Evolutionary conservation across 495 filamentous ascomycete genomes (phyloP).

Genomic region (Aspergillus panamensis): DNA sequence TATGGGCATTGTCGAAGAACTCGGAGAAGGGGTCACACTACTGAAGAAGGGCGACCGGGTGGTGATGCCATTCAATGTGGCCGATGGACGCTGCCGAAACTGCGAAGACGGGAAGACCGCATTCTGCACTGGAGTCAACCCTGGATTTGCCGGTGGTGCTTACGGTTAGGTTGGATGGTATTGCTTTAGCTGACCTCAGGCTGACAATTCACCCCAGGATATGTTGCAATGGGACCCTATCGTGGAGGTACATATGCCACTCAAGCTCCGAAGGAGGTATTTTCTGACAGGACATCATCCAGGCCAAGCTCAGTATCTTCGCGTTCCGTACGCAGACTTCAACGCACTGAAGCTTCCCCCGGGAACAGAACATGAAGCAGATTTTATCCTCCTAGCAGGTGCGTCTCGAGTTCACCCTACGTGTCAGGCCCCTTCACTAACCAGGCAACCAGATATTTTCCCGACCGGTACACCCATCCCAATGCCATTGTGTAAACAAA

Average conservation of each 20-base stretch:
- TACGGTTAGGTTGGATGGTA: slow-evolving; percentile 35
- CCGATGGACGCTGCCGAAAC: slow-evolving; percentile 55
- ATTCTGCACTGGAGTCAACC: slow-evolving; percentile 56
- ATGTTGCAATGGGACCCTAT: slow-evolving; percentile 60
- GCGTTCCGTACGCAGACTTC: slow-evolving; percentile 57
- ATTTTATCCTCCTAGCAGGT: slow-evolving; percentile 47
- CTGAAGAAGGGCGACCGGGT: slow-evolving; percentile 53
- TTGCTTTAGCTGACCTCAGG: not conserved
- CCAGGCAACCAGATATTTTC: slow-evolving; percentile 49
- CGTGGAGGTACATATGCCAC: slow-evolving; percentile 34
- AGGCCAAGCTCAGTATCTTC: slow-evolving; percentile 52
- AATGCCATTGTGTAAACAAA: not conserved
- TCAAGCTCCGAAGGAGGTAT: not conserved
- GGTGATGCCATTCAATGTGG: slow-evolving; percentile 58
- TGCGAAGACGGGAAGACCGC: slow-evolving; percentile 57
- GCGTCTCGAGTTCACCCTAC: not conserved
- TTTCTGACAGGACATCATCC: not conserved
- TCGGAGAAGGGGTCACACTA: slow-evolving; percentile 46
- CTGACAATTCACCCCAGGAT: slow-evolving; percentile 24
- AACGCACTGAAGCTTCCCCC: slow-evolving; percentile 46
- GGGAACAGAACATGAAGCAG: slow-evolving; percentile 42
- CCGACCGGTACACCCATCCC: slow-evolving; percentile 38
- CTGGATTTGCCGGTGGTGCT: slow-evolving; percentile 56
- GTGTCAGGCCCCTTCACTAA: not conserved
- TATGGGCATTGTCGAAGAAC: slow-evolving; percentile 48